These are phyloP conservation scores for Rheum nobile DNA, from an alignment of 148 eudicot genomes.

Conservation along the genomic window DNA sequence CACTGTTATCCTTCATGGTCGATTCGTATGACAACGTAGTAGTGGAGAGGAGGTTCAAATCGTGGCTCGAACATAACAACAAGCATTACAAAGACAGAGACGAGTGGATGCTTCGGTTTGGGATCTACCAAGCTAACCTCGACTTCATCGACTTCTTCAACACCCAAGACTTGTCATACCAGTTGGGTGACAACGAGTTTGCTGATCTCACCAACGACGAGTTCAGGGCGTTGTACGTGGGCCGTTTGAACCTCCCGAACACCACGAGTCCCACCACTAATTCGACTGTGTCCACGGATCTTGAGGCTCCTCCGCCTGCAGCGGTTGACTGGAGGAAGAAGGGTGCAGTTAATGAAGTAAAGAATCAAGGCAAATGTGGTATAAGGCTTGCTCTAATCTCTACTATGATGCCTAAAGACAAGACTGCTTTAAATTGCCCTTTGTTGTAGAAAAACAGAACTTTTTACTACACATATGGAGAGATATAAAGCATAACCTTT, in stretches of 20 bases:
- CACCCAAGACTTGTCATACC: slow-evolving; percentile 4
- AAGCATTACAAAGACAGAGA: background rate
- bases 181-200: slow-evolving; percentile 9
- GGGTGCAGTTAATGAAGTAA: background rate
- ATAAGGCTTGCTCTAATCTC: background rate
- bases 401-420: background rate
- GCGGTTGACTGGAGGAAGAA: slow-evolving; percentile 3
- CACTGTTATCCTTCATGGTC: background rate
- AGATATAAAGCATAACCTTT: background rate
- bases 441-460: too few relatives aligned
- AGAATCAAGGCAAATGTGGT: slow-evolving; percentile 8
- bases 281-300: background rate
- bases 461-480: background rate
- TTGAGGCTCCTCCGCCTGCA: background rate
- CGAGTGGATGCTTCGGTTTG: slow-evolving; percentile 11
- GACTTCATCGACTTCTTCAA: slow-evolving; percentile 2
- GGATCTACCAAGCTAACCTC: slow-evolving; percentile 7
- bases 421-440: too few relatives aligned
- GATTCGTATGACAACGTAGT: background rate
- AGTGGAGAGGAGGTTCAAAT: slow-evolving; percentile 6
- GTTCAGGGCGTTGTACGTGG: background rate
- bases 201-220: slow-evolving; percentile 8
- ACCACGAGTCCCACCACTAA: background rate
- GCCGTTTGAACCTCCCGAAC: background rate
- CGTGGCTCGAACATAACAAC: background rate